phyloP scores from a whole-genome alignment of 2,329 filamentous ascomycete species.

The Aspergillus sp. region DNA sequence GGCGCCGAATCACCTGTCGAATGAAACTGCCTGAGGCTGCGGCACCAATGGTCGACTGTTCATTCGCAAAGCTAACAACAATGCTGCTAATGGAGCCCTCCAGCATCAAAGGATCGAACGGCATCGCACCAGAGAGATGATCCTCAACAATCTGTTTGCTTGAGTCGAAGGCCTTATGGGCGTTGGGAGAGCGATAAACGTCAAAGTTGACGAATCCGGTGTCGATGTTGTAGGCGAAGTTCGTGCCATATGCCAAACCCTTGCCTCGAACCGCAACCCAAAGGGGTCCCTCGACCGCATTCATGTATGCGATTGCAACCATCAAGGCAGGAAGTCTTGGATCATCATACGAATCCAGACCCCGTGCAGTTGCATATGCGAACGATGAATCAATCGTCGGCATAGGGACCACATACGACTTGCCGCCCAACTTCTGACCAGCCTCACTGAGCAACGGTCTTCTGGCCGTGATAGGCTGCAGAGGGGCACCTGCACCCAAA shows the following conservation, averaged over 20 bases:
- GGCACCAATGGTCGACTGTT: constrained; percentile 79
- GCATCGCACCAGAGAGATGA: constrained; percentile 69
- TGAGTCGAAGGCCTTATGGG: constrained; percentile 79
- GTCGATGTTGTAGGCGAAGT: constrained; percentile 75
- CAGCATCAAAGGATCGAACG: constrained; percentile 78
- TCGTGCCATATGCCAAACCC: constrained; percentile 86
- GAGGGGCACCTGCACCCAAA: constrained; percentile 55
- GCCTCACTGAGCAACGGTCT: constrained; percentile 72
- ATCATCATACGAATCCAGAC: constrained; percentile 74
- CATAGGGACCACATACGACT: constrained; percentile 83
- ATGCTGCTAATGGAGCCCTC: constrained; percentile 90
- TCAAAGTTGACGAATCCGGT: constrained; percentile 79
- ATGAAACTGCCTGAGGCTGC: constrained; percentile 85
- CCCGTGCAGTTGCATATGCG: constrained; percentile 72
- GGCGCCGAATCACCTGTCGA: constrained; percentile 72
- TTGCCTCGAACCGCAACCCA: constrained; percentile 93
- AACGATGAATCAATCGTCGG: constrained; percentile 91
- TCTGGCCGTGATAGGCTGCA: constrained; percentile 71
- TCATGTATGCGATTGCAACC: constrained; percentile 87
- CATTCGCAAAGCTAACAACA: constrained; percentile 81
- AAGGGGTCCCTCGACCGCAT: constrained; percentile 88
- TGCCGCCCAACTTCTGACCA: constrained; percentile 72
- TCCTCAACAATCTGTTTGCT: constrained; percentile 73
- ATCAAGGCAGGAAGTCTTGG: constrained; percentile 79
- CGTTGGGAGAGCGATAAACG: constrained; percentile 87